phyloP scores from a whole-genome alignment of 345 rosid genomes.

The Heritiera littoralis region DNA sequence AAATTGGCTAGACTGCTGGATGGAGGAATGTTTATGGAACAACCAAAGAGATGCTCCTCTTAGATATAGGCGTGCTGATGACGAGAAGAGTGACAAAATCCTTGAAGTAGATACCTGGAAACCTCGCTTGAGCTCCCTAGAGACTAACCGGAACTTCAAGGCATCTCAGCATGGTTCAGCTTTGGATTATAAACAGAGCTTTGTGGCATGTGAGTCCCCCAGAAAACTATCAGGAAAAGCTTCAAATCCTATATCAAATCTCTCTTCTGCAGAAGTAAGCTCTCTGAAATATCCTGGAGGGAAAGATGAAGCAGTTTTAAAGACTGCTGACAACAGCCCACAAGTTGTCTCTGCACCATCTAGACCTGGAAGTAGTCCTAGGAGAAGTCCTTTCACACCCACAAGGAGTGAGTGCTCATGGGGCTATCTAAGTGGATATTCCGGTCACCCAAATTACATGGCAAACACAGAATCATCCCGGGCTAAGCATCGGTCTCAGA shows the following conservation, averaged over 20 bases:
- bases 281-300: conserved; percentile 34
- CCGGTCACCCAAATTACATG: conserved; percentile 89
- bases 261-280: conserved; percentile 49
- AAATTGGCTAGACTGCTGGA: conserved; percentile 80
- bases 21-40: conserved; percentile 62
- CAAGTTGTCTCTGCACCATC: conserved; percentile 58
- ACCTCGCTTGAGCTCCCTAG: conserved; percentile 53
- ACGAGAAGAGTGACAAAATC: conserved; percentile 72
- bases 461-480: conserved; percentile 82
- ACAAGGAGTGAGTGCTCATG: conserved; percentile 74
- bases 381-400: conserved; percentile 81
- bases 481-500: conserved; percentile 85
- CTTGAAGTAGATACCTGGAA: conserved; percentile 97
- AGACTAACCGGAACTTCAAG: conserved; percentile 27
- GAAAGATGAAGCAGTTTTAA: conserved; percentile 36
- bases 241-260: conserved; percentile 36
- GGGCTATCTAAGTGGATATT: conserved; percentile 58
- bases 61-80: conserved; percentile 41
- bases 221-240: conserved; percentile 45
- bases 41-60: conserved; percentile 27
- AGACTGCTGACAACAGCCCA: conserved; percentile 72
- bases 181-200: conserved; percentile 46
- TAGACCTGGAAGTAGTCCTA: conserved; percentile 63
- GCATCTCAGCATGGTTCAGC: conserved; percentile 27
- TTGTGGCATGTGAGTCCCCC: conserved; percentile 42